Percentiles rank a stretch among this genome's conserved stretches.
These are phyloP conservation scores for Poa pratensis DNA, from an alignment of 176 grass and related monocot species.

Conservation along the genomic window DNA sequence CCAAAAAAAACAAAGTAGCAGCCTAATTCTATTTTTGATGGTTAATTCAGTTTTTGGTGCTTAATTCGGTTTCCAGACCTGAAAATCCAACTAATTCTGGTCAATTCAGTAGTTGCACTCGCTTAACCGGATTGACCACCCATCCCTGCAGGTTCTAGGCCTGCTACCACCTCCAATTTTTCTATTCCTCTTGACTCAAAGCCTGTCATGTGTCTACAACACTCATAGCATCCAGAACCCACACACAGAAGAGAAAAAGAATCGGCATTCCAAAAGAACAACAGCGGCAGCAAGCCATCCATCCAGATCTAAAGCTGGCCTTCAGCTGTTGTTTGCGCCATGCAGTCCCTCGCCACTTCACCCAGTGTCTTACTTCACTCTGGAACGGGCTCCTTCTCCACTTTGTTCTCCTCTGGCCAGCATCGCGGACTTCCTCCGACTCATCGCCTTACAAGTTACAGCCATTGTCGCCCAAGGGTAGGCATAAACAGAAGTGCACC, in stretches of 20 bases:
- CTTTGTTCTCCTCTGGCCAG: too few species aligned
- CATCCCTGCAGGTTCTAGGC: neutral
- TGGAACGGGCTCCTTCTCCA: too few species aligned
- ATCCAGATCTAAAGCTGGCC: neutral
- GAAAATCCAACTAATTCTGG: slow-evolving; percentile 1
- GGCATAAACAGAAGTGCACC: too few species aligned
- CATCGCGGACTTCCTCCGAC: too few species aligned
- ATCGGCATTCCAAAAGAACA: neutral
- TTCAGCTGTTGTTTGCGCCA: neutral
- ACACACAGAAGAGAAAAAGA: neutral
- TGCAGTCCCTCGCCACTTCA: neutral
- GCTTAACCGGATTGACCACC: neutral
- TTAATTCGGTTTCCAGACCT: neutral
- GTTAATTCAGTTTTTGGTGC: neutral
- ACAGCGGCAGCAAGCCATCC: neutral
- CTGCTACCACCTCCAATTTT: neutral
- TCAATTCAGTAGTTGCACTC: neutral
- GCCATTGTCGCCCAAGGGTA: too few species aligned
- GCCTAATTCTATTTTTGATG: neutral
- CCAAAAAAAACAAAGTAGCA: neutral
- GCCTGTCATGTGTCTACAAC: neutral
- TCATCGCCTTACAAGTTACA: too few species aligned
- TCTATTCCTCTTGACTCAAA: neutral
- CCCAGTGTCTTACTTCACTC: too few species aligned
- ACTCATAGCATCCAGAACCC: neutral